A percentile compares a stretch with the other conserved stretches of the same genome.
phyloP scores from a whole-genome alignment of 75 land plant species.

The Selaginella moellendorffii region DNA sequence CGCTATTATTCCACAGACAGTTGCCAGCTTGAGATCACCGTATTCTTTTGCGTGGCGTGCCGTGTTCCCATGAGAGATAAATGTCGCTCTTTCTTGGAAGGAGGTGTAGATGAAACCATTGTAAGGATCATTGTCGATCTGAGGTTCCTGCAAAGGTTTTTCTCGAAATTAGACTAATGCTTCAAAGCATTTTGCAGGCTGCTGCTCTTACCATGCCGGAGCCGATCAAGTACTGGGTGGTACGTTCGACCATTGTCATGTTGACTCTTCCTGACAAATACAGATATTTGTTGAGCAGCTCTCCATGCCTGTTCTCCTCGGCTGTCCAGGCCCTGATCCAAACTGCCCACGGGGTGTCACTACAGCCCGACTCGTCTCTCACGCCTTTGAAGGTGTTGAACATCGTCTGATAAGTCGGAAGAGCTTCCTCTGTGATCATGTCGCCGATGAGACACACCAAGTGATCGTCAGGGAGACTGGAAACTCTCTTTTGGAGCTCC shows the following conservation, averaged over 20 bases:
- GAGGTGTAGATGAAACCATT: slow-evolving; percentile 1
- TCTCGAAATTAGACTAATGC: too few relatives aligned
- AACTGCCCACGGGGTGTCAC: background rate
- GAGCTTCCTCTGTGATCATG: slow-evolving; percentile 8
- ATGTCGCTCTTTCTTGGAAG: slow-evolving; percentile 7
- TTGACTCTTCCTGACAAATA: slow-evolving; percentile 58
- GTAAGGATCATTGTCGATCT: background rate
- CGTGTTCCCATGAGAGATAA: slow-evolving; percentile 8
- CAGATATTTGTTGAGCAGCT: slow-evolving; percentile 37
- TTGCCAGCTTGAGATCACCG: background rate
- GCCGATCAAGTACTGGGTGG: slow-evolving; percentile 38
- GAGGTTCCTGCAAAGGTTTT: slow-evolving; percentile 2
- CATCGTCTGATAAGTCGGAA: background rate
- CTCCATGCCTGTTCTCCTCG: slow-evolving; percentile 49
- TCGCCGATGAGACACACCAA: slow-evolving; percentile 2
- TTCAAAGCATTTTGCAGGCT: too few relatives aligned
- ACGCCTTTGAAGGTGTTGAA: background rate
- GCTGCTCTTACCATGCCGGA: slow-evolving; percentile 9
- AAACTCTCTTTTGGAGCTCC: background rate
- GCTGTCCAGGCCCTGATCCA: slow-evolving; percentile 2
- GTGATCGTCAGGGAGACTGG: background rate
- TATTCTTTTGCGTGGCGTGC: slow-evolving; percentile 2
- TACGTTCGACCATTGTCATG: slow-evolving; percentile 40
- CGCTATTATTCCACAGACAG: slow-evolving; percentile 2
- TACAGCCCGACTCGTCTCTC: background rate